Percentiles rank a stretch among this genome's conserved stretches.
Evolutionary conservation across 2,329 filamentous ascomycete genomes (phyloP).

Genomic region (Aureobasidium leucospermi): DNA sequence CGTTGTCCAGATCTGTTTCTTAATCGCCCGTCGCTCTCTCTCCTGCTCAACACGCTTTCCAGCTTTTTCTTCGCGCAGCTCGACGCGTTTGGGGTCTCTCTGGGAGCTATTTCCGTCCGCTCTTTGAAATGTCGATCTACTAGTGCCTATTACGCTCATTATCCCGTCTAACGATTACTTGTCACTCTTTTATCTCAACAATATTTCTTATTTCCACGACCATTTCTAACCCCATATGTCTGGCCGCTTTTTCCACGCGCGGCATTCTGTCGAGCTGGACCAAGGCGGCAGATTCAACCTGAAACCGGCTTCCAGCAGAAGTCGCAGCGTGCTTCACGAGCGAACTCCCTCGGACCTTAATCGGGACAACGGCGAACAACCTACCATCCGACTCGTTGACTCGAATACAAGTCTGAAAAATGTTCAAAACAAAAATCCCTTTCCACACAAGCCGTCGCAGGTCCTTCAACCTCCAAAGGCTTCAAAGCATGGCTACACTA

Average conservation of each 20-base stretch:
- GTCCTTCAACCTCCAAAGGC: conserved; percentile 12
- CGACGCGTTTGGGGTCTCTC: conserved; percentile 1
- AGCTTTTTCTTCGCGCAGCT: conserved; percentile 6
- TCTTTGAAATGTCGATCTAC: conserved; percentile 15
- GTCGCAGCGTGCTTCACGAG: conserved; percentile 21
- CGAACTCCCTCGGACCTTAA: conserved; percentile 21
- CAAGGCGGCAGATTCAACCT: conserved; percentile 7
- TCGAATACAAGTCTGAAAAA: conserved; percentile 16
- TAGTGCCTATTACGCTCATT: conserved; percentile 13
- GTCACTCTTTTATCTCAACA: conserved; percentile 14
- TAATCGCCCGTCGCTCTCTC: neutral
- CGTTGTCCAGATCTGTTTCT: conserved; percentile 4
- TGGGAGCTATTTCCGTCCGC: neutral
- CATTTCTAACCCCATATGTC: conserved; percentile 15
- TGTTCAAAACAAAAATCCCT: conserved; percentile 16
- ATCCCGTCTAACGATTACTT: conserved; percentile 2
- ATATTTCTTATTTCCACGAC: neutral
- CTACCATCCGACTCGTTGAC: conserved; percentile 28
- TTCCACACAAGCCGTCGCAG: conserved; percentile 16
- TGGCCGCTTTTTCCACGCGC: conserved; percentile 15
- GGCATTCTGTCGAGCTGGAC: conserved; percentile 16
- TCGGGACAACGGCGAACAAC: conserved; percentile 16
- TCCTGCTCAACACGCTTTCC: conserved; percentile 5
- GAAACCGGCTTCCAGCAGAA: conserved; percentile 14
- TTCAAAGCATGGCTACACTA: conserved; percentile 8